Evolutionary conservation across 768 basidiomycete genomes (phyloP), one percentile per base, ranked within the genome.

Genomic region (Lactarius pseudohatsudake): DNA sequence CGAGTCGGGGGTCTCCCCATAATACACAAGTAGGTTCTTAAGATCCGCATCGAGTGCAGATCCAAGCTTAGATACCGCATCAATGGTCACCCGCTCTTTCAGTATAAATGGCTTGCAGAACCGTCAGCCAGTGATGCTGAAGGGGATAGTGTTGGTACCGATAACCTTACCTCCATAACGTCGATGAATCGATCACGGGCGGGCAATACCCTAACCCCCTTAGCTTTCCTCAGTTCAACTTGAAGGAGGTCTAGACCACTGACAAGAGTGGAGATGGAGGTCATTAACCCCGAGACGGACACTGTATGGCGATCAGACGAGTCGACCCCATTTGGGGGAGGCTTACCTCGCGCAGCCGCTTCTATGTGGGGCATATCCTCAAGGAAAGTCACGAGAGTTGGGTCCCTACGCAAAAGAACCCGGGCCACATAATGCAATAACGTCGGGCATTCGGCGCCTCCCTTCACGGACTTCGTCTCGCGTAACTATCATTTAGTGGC

Each of bases 351-450:
- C 26, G 92, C 89, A 11, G 92, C 94, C 4, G 91, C 85, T 74
- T 95, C 92, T 2, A 97, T 71, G 73, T 86, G 87, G 1, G 92
- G 88, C 71, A 92, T 77, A 15, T 96, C 94, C 30, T 92, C 88
- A 4, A 91, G 82, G 75, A 95, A 96, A 20, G 81, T 81, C 5
- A 90, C 77, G 15, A 92, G 74, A 0, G 81, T 78, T 0, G 89
- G 83, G 72, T 95, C 87, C 7, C 82, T 82, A 36, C 87, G 83
- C 64, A 91, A 72, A 18, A 96, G 80, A 7, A 91, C 82, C 57
- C 84, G 83, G 15, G 91, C 92, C n/a, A 96, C 75, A 73, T 94
- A 96, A 75, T 96, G 95, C 15, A 97, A 80, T n/a, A 98, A 79
- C 0, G 94, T 96, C 0, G 94, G 93, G 70, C 92, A 96, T 8